Percentiles rank a stretch among this genome's conserved stretches.
Conservation (phyloP, 106 monocot genomes). For the Dendrobium officinale region DNA sequence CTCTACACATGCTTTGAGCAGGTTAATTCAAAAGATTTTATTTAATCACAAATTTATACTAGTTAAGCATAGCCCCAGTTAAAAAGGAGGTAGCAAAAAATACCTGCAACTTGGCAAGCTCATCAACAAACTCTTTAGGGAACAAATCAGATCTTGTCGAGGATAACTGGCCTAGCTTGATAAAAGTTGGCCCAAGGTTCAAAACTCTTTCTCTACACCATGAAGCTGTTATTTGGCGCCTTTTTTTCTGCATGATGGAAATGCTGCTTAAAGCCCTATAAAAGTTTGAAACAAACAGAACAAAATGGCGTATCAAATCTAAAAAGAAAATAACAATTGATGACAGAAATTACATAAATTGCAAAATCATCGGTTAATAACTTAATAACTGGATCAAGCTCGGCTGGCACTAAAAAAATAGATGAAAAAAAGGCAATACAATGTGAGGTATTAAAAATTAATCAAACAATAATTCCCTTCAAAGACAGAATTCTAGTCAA, state of each 20-base stretch:
- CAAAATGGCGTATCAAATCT: neutral
- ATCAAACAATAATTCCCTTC: neutral
- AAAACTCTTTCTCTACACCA: constrained; percentile 88
- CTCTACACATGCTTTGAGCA: neutral
- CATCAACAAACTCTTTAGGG: constrained; percentile 82
- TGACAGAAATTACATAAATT: neutral
- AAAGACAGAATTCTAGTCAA: neutral
- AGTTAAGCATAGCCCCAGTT: neutral
- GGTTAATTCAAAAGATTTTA: neutral
- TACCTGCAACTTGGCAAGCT: constrained; percentile 98
- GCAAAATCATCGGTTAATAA: neutral
- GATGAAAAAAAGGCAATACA: neutral
- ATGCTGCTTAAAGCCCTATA: neutral
- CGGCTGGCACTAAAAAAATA: neutral
- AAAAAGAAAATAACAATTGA: neutral
- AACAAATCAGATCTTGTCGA: constrained; percentile 93
- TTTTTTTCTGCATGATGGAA: constrained; percentile 44
- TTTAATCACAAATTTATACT: neutral
- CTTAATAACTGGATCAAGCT: neutral
- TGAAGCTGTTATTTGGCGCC: constrained; percentile 72
- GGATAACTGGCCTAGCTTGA: constrained; percentile 87
- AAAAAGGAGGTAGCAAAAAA: neutral
- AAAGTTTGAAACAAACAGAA: neutral
- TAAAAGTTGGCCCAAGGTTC: constrained; percentile 91
- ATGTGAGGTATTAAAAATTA: neutral